phyloP scores from a whole-genome alignment of 495 filamentous ascomycete species.

The Thozetella sp. region DNA sequence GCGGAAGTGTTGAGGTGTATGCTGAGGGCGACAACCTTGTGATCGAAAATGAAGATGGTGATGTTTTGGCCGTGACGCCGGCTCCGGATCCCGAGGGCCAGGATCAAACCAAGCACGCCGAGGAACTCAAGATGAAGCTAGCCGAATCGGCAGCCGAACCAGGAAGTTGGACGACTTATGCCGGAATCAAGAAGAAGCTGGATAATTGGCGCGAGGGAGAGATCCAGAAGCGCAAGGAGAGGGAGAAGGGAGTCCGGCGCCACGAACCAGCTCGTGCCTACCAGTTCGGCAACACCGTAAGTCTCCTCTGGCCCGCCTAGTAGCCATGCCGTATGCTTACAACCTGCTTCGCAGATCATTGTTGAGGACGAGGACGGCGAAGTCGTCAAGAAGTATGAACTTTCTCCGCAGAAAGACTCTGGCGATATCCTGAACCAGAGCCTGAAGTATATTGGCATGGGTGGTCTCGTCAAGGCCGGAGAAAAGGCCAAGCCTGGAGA shows the following conservation, averaged over 20 bases:
- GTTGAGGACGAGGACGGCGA: constrained; percentile 98
- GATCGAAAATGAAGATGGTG: constrained; percentile 85
- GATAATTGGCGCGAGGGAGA: constrained; percentile 57
- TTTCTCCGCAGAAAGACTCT: constrained; percentile 54
- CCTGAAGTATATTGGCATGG: constrained; percentile 48
- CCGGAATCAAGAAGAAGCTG: constrained; percentile 48
- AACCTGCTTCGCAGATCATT: constrained; percentile 64
- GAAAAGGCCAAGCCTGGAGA: constrained; percentile 27
- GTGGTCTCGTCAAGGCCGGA: constrained; percentile 37
- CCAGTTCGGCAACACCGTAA: constrained; percentile 86
- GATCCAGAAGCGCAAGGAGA: constrained; percentile 59
- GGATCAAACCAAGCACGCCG: constrained; percentile 21
- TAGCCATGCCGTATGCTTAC: constrained; percentile 12
- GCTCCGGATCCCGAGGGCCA: constrained; percentile 19
- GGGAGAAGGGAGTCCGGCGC: constrained; percentile 45
- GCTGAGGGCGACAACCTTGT: constrained; percentile 83
- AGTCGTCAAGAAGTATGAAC: constrained; percentile 94
- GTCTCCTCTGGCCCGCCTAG: constrained; percentile 3
- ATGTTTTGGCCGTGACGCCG: constrained; percentile 63
- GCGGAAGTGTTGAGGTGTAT: constrained; percentile 60
- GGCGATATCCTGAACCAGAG: constrained; percentile 43
- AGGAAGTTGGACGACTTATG: constrained; percentile 39
- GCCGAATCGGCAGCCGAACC: constrained; percentile 36
- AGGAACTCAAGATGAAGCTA: constrained; percentile 41
- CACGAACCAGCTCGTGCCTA: constrained; percentile 81